A percentile compares a stretch with the other conserved stretches of the same genome.
Conservation (phyloP, 768 basidiomycete genomes). For the Lentinula sp. region DNA sequence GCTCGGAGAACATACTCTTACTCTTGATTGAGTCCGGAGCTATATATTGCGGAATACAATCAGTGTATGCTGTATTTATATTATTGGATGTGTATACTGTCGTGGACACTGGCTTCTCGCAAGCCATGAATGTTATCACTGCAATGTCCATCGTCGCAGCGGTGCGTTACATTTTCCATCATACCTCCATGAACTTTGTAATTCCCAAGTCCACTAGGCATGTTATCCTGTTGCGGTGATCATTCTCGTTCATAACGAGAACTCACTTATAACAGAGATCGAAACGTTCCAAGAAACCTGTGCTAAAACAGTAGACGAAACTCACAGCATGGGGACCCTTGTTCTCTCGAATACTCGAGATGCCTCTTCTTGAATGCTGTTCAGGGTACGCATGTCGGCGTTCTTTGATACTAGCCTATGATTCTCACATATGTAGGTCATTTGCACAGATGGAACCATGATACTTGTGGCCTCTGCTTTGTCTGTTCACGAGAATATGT, state of each 20-base stretch:
- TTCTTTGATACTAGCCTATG: too few species aligned
- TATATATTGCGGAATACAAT: not conserved
- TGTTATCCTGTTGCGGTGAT: constrained; percentile 1
- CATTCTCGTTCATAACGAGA: not conserved
- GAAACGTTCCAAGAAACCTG: not conserved
- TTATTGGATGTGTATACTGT: not conserved
- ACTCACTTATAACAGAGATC: not conserved
- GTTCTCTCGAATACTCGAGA: too few species aligned
- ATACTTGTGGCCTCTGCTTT: too few species aligned
- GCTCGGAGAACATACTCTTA: not conserved
- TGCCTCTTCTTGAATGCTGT: too few species aligned
- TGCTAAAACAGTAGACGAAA: too few species aligned
- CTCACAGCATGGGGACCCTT: too few species aligned
- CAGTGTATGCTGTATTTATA: not conserved
- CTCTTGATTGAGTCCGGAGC: not conserved
- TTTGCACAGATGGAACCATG: too few species aligned
- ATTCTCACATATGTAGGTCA: too few species aligned
- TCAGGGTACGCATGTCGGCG: too few species aligned
- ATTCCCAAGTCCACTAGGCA: not conserved
- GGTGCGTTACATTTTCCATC: not conserved
- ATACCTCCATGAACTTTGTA: too few species aligned
- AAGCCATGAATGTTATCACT: not conserved
- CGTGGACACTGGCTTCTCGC: not conserved
- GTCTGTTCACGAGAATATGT: too few species aligned
- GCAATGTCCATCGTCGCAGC: not conserved